phyloP scores from a whole-genome alignment of 2,329 filamentous ascomycete genomes.

The Epichloe sp. region DNA sequence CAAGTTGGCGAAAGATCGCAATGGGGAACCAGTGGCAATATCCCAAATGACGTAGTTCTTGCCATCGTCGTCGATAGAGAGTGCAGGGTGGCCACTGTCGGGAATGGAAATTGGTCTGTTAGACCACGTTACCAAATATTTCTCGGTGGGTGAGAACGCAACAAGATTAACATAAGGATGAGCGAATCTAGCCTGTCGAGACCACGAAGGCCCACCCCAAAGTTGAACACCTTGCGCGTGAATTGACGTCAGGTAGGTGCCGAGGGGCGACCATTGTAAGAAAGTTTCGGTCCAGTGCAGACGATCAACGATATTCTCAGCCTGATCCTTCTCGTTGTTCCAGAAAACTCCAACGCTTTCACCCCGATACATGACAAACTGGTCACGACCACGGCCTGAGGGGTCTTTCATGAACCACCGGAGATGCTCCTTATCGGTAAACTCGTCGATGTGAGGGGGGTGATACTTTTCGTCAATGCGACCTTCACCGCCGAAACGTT shows the following conservation, averaged over 20 bases:
- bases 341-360: constrained; percentile 92
- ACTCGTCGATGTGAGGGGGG: constrained; percentile 73
- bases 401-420: constrained; percentile 85
- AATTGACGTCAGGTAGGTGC: constrained; percentile 87
- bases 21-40: constrained; percentile 73
- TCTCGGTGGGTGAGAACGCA: constrained; percentile 88
- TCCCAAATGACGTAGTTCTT: constrained; percentile 99
- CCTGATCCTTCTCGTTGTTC: constrained; percentile 91
- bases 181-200: constrained; percentile 80
- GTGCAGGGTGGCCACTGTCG: constrained; percentile 70
- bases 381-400: constrained; percentile 69
- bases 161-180: constrained; percentile 93
- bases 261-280: constrained; percentile 92
- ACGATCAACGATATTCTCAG: constrained; percentile 81
- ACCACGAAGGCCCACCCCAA: constrained; percentile 87
- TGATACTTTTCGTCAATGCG: constrained; percentile 85
- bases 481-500: constrained; percentile 89
- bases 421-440: constrained; percentile 85
- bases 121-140: constrained; percentile 93
- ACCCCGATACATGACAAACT: constrained; percentile 87
- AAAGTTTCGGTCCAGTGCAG: constrained; percentile 97
- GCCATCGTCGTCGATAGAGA: constrained; percentile 86
- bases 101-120: constrained; percentile 85
- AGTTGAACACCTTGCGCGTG: constrained; percentile 94
- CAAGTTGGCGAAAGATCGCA: constrained; percentile 86